These are phyloP conservation scores for Penicillium psychrofluorescens DNA, from an alignment of 495 filamentous ascomycete species.

Conservation along the genomic window DNA sequence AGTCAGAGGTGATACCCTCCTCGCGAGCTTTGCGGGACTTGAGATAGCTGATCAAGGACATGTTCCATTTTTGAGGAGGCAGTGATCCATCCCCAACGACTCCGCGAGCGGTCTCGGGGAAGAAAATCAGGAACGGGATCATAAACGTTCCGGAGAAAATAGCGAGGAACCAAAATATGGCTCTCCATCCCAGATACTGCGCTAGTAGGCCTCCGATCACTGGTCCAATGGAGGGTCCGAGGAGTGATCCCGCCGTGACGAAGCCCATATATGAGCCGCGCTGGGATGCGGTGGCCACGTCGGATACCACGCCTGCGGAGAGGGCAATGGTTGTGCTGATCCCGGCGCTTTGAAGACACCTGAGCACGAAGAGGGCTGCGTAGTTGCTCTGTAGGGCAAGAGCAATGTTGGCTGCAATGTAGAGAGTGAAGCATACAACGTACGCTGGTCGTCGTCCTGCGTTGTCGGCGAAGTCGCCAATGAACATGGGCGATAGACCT, in stretches of 20 bases:
- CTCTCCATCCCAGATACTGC: constrained; percentile 60
- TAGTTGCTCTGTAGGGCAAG: constrained; percentile 40
- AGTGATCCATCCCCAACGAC: constrained; percentile 40
- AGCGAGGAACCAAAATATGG: constrained; percentile 71
- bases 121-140: constrained; percentile 23
- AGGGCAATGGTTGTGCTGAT: constrained; percentile 40
- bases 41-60: constrained; percentile 24
- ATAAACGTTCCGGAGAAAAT: constrained; percentile 45
- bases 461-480: constrained; percentile 41
- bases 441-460: constrained; percentile 42
- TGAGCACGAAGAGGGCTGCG: constrained; percentile 40
- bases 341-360: constrained; percentile 42
- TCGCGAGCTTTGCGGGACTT: constrained; percentile 17
- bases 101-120: constrained; percentile 40
- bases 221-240: constrained; percentile 51
- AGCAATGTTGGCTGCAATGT: constrained; percentile 42
- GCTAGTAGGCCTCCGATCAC: constrained; percentile 59
- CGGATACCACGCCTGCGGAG: constrained; percentile 33
- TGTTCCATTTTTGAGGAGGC: constrained; percentile 26
- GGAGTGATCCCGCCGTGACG: constrained; percentile 20
- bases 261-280: constrained; percentile 40
- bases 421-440: constrained; percentile 38
- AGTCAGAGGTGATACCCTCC: constrained; percentile 3
- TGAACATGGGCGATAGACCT: constrained; percentile 42
- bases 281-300: constrained; percentile 33